These are phyloP conservation scores for Coemansia sp. DNA, from an alignment of 192 early-diverging fungal genomes.

Conservation along the genomic window DNA sequence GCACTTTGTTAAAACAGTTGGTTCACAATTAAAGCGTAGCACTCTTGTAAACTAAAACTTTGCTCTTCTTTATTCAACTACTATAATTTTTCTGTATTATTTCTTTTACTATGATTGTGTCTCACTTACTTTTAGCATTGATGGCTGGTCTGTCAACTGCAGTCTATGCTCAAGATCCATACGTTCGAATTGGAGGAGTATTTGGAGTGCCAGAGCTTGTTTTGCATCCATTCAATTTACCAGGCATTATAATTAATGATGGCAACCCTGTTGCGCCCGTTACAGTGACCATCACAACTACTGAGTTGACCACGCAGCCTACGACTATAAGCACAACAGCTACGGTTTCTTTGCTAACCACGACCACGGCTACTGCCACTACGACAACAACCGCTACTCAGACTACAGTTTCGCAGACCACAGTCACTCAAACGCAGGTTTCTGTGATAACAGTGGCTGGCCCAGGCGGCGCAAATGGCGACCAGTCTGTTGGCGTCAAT, in stretches of 20 bases:
- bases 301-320: background rate
- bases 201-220: background rate
- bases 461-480: background rate
- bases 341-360: background rate
- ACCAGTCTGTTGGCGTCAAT: background rate
- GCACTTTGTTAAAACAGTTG: too few relatives aligned
- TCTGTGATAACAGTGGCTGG: background rate
- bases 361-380: background rate
- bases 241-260: background rate
- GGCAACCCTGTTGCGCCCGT: background rate
- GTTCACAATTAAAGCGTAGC: background rate
- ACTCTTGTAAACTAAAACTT: background rate
- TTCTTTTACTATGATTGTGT: background rate
- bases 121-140: conserved; percentile 1
- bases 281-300: background rate
- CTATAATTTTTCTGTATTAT: background rate
- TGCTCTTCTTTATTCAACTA: background rate
- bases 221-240: background rate
- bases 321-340: background rate
- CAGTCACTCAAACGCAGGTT: background rate
- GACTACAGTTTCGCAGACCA: background rate
- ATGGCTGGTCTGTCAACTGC: conserved; percentile 29
- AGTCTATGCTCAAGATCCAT: background rate
- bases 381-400: background rate
- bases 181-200: background rate